Evolutionary conservation across 352 stramenopile species (phyloP), one percentile per base, ranked within the genome.

Genomic region (Phytophthora capsici): DNA sequence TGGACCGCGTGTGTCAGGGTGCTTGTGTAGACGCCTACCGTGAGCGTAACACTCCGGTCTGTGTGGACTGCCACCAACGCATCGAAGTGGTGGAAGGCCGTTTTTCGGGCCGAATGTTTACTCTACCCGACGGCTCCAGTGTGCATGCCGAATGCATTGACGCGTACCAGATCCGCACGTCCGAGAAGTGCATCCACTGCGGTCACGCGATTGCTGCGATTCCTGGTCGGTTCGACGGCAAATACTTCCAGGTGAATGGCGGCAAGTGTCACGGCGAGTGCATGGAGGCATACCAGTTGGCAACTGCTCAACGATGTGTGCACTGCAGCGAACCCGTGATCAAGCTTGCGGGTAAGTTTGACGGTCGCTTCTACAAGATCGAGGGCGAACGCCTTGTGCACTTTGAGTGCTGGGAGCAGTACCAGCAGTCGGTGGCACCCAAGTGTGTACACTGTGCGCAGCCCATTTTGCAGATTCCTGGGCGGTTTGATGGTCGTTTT

Each of bases 301-400:
- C 78, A 41, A 95, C 80, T 22, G 87, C 87, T 22, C 85, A 92
- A 57, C 73, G 73, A 47, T 95, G 87, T 53, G 73, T 85, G 55
- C 82, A 94, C 41, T 95, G 87, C 48, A 69, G 56, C 25, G 79
- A 91, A 19, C 70, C 82, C 13, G 85, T 95, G 41, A 70, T 91
- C 30, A 89, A 91, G 66, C 65, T 94, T 34, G 59, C 82, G 0
- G 80, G 81, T 3, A 82, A 70, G 46, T 95, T 93, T 40, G 84
- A 93, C 50, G 86, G 86, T 13, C 81, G 83, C n/a, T 95, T 95
- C 50, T 95, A 95, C 74, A 92, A 95, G 68, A 89, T 93, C 50
- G 74, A 89, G 34, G 72, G 65, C 6, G 78, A 83, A 6, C 61
- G 78, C 46, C 72, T 91, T 43, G 87, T 95, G 46, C 87, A 95